Base-by-base conservation (phyloP, 768 basidiomycete species). In the Cyclocybe aegerita region DNA sequence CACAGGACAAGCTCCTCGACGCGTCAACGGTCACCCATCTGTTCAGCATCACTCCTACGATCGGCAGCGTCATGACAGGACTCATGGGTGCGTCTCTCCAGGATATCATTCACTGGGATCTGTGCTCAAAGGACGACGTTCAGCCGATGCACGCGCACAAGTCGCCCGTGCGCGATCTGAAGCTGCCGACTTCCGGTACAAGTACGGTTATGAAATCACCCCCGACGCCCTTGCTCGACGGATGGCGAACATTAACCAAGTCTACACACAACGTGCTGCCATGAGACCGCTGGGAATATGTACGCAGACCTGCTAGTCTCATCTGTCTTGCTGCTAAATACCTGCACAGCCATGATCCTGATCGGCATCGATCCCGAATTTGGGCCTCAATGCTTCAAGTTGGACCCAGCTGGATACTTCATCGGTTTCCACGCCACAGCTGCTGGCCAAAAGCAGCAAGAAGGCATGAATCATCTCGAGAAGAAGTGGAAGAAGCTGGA, bases 41-140 rank as follows among this genome's bases (percentile, higher is more conserved):
- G 17, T 98, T 93, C 75, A 88, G 92, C 67, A 90, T 99, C 58
- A 98, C 96, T 1, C 93, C 95, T 1, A 87, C 86, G 0, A 98
- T 99, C 56, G 97, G 97, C 36, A 97, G 94, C 65, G 97, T 98
- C 40, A 90, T 98, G 88, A 98, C 95, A 10, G 97, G 97, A n/a
- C 80, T 96, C 36, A 84, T 93, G 46, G 96, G 96, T 96, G 53
- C 39, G 81, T 39, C 41, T 48, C 15, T 43, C 12, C 39, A 34
- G 35, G 10, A 30, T 16, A 11, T 40, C 23, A 23, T 51, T 7
- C 9, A n/a, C n/a, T 12, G 7, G n/a, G 39, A 37, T 39, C 38
- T 3, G 32, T 46, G 46, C 49, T 50, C 49, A 37, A 34, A 16
- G 42, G 39, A 33, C 39, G 47, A 31, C 50, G 38, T 31, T 31